Conservation (phyloP, 192 early-diverging fungal genomes). For the Neocallimastix lanati region DNA sequence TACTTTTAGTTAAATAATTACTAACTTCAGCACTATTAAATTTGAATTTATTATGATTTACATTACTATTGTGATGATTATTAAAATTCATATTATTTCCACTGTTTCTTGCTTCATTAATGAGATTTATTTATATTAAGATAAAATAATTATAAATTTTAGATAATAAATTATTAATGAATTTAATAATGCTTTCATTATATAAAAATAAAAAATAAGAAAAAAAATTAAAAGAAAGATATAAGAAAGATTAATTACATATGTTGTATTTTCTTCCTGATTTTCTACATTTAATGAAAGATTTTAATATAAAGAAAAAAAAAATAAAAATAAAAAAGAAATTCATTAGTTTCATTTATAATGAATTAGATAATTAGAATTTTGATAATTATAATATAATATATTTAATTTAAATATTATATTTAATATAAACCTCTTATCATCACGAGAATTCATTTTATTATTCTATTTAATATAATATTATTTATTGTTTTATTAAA, state of each 20-base stretch:
- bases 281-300: neutral
- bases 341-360: too few relatives aligned
- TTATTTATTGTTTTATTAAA: too few relatives aligned
- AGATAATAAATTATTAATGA: too few relatives aligned
- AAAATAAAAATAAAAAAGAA: too few relatives aligned
- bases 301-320: neutral
- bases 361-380: too few relatives aligned
- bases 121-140: neutral
- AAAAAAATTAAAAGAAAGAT: too few relatives aligned
- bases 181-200: too few relatives aligned
- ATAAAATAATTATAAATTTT: too few relatives aligned
- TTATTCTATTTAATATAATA: too few relatives aligned
- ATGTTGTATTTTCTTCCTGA: neutral
- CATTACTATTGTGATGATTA: neutral
- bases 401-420: too few relatives aligned
- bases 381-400: too few relatives aligned
- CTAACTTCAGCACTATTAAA: neutral
- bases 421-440: neutral
- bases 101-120: neutral
- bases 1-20: neutral
- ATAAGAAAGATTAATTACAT: neutral
- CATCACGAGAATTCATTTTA: neutral
- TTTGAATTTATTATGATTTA: neutral
- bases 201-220: too few relatives aligned
- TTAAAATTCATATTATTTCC: neutral